A percentile compares a stretch with the other conserved stretches of the same genome.
These are phyloP conservation scores for Musa schizocarpa DNA, from an alignment of 176 grass and related monocot species.

Conservation along the genomic window DNA sequence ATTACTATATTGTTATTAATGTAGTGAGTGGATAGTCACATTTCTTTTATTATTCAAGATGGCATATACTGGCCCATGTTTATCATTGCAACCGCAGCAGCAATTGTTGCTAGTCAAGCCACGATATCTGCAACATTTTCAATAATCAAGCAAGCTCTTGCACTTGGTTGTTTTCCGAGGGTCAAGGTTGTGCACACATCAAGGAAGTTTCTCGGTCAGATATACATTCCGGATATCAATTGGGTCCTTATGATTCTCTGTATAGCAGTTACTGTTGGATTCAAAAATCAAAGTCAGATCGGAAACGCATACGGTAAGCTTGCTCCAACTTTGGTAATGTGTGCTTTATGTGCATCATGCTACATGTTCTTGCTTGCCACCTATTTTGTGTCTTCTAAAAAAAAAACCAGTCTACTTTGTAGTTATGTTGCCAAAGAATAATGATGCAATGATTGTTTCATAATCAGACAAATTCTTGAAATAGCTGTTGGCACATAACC, in stretches of 20 bases:
- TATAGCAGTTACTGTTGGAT: constrained; percentile 78
- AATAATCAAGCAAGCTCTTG: constrained; percentile 68
- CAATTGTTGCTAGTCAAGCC: constrained; percentile 85
- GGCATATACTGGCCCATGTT: constrained; percentile 71
- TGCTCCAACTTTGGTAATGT: constrained; percentile 11
- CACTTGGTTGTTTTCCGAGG: constrained; percentile 74
- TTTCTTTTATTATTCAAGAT: constrained; percentile 20
- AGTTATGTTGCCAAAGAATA: neutral
- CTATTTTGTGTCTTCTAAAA: neutral
- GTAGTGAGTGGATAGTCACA: neutral
- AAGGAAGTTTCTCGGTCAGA: constrained; percentile 68
- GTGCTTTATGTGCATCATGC: neutral
- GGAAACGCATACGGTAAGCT: constrained; percentile 84
- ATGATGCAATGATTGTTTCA: neutral
- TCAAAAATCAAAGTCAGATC: constrained; percentile 64
- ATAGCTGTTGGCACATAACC: neutral
- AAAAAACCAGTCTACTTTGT: neutral
- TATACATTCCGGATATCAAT: constrained; percentile 90
- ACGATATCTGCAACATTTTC: constrained; percentile 88
- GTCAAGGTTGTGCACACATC: constrained; percentile 83
- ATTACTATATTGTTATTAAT: neutral
- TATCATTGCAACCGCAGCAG: constrained; percentile 59
- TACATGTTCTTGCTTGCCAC: neutral
- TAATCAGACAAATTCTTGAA: neutral
- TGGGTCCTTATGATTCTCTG: constrained; percentile 84